Conservation (phyloP, 2,329 filamentous ascomycete genomes). For the Fusarium oxysporum region DNA sequence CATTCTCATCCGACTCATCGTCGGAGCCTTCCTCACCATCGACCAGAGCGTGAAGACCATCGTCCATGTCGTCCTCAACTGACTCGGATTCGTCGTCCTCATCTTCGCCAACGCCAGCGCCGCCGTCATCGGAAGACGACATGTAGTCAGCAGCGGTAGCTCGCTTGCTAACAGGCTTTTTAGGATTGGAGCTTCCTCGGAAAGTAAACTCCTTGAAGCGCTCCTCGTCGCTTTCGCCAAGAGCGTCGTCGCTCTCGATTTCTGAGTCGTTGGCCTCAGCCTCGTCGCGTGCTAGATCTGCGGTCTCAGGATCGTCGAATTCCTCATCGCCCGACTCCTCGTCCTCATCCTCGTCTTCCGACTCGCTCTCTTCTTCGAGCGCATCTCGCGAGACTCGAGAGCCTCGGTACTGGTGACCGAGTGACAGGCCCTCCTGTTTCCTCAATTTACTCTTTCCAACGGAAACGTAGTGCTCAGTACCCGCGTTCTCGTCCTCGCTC, state of each 20-base stretch:
- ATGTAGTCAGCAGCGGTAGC: slow-evolving; percentile 69
- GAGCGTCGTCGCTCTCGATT: slow-evolving; percentile 75
- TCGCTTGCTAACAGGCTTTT: slow-evolving; percentile 52
- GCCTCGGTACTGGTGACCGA: slow-evolving; percentile 86
- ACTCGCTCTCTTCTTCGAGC: slow-evolving; percentile 67
- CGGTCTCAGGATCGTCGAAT: slow-evolving; percentile 68
- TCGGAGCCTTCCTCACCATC: slow-evolving; percentile 49
- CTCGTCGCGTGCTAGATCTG: slow-evolving; percentile 65
- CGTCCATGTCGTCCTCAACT: slow-evolving; percentile 53
- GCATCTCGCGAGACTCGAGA: slow-evolving; percentile 78
- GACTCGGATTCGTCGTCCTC: slow-evolving; percentile 52
- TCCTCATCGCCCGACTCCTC: slow-evolving; percentile 62
- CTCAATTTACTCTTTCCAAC: slow-evolving; percentile 89
- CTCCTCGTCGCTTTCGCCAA: slow-evolving; percentile 87
- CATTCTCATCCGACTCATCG: slow-evolving; percentile 51
- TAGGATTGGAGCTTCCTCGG: slow-evolving; percentile 67
- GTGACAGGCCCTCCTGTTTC: slow-evolving; percentile 72
- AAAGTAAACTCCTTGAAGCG: slow-evolving; percentile 80
- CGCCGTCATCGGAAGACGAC: slow-evolving; percentile 58
- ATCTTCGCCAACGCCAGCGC: slow-evolving; percentile 49
- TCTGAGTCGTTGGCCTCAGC: slow-evolving; percentile 66
- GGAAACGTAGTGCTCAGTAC: slow-evolving; percentile 86
- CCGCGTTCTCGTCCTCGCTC: slow-evolving; percentile 65
- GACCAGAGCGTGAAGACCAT: slow-evolving; percentile 51
- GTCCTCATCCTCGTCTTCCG: slow-evolving; percentile 58